Evolutionary conservation across 257 asterid species (phyloP).

Genomic region (Przewalskia tangutica): DNA sequence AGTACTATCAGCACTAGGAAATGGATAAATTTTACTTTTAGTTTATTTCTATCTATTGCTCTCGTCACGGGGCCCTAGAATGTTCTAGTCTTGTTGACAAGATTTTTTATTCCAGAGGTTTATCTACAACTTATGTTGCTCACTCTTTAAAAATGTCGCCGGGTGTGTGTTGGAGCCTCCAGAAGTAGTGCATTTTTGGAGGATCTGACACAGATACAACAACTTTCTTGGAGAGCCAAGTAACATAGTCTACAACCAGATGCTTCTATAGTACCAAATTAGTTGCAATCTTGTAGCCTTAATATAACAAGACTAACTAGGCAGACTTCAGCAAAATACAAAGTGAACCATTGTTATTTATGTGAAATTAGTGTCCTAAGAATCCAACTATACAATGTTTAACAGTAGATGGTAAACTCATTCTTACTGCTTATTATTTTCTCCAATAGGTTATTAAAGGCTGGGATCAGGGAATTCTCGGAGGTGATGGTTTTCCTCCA

Average conservation of each 20-base stretch:
- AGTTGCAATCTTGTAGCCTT: not conserved
- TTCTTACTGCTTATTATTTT: not conserved
- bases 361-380: not conserved
- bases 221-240: too few relatives aligned
- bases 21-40: not conserved
- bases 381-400: not conserved
- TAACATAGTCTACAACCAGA: not conserved
- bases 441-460: constrained; percentile 72
- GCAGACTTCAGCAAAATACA: not conserved
- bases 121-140: too few relatives aligned
- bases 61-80: too few relatives aligned
- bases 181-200: too few relatives aligned
- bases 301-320: not conserved
- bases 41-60: not conserved
- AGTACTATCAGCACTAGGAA: not conserved
- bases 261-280: not conserved
- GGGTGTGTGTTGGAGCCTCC: too few relatives aligned
- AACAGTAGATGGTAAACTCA: not conserved
- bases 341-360: not conserved
- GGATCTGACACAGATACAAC: too few relatives aligned
- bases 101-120: too few relatives aligned
- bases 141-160: too few relatives aligned
- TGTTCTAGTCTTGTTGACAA: too few relatives aligned
- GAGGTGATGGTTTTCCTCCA: constrained; percentile 85
- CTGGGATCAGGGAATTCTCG: constrained; percentile 90